Evolutionary conservation across 257 asterid species (phyloP).

Genomic region (Nyctanthes arbortristis): DNA sequence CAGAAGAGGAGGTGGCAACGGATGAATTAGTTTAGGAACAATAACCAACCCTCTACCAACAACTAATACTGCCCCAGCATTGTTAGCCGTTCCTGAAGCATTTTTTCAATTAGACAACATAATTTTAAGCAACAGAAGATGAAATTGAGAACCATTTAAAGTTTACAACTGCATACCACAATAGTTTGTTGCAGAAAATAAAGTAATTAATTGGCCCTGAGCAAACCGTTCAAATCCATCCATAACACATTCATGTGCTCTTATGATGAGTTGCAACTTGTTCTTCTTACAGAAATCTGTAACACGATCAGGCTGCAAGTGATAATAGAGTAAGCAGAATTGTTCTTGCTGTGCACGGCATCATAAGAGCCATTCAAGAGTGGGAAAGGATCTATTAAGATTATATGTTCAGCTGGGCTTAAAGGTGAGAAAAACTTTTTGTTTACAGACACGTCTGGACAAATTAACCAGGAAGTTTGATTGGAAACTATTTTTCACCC

Average conservation of each 20-base stretch:
- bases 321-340: background rate
- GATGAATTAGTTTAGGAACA: conserved; percentile 94
- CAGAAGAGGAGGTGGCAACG: conserved; percentile 91
- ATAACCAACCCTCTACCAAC: conserved; percentile 93
- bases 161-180: conserved; percentile 61
- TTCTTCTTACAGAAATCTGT: conserved; percentile 94
- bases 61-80: conserved; percentile 96
- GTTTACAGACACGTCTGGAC: background rate
- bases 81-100: conserved; percentile 87
- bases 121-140: background rate
- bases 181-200: conserved; percentile 97
- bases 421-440: background rate
- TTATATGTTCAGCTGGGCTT: background rate
- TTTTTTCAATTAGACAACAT: background rate
- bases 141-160: background rate
- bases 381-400: background rate
- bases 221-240: conserved; percentile 99
- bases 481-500: too few relatives aligned
- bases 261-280: conserved; percentile 82
- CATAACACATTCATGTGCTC: conserved; percentile 99
- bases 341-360: background rate
- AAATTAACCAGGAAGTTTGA: too few relatives aligned
- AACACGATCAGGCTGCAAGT: conserved; percentile 96
- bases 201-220: conserved; percentile 96
- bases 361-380: background rate